Evolutionary conservation across 169 alveolate species (phyloP).

Genomic region (Besnoitia besnoiti): DNA sequence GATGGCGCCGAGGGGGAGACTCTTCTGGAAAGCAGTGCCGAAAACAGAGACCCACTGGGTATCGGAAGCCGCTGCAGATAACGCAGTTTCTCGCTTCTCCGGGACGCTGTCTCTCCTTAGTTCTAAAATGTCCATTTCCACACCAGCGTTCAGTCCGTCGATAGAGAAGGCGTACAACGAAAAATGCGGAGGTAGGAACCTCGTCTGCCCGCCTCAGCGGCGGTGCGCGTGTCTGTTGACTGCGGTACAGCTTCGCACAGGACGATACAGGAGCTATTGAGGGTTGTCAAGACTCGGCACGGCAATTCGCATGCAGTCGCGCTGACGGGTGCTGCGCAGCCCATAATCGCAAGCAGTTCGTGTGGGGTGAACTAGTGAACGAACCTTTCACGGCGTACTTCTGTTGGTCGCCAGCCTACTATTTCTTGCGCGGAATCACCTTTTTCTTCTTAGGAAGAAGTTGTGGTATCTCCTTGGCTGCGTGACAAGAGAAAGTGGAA

Average conservation of each 20-base stretch:
- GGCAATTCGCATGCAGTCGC: neutral
- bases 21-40: no score
- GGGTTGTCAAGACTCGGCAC: neutral
- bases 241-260: neutral
- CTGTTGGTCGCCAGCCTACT: neutral
- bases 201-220: no score
- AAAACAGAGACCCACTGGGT: no score
- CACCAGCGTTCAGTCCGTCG: no score
- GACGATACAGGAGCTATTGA: neutral
- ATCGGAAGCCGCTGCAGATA: no score
- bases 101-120: no score
- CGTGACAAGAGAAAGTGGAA: neutral
- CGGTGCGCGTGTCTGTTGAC: neutral
- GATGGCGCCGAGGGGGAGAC: no score
- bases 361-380: neutral
- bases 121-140: no score
- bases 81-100: no score
- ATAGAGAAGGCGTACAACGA: no score
- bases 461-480: neutral
- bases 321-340: neutral
- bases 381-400: neutral
- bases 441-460: conserved; percentile 6
- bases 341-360: neutral
- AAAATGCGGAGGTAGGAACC: no score
- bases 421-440: neutral